These are phyloP conservation scores for Psidium friedrichsthalianum DNA, from an alignment of 345 rosid genomes.

Conservation along the genomic window DNA sequence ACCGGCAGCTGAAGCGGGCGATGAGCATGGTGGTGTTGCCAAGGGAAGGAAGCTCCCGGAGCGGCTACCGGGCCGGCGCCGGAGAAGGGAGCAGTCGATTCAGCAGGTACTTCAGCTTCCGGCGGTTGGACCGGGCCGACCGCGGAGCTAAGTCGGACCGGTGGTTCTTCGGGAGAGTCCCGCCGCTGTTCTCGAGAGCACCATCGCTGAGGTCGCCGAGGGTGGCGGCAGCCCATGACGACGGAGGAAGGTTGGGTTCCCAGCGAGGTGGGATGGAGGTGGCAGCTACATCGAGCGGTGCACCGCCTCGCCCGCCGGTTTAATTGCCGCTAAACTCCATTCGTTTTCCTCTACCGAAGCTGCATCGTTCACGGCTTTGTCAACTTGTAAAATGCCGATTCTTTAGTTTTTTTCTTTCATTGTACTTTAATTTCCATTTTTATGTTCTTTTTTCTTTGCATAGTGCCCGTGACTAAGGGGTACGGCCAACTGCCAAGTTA, in stretches of 20 bases:
- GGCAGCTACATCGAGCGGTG: neutral
- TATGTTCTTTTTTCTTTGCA: neutral
- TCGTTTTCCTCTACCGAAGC: neutral
- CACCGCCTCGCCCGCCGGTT: constrained; percentile 41
- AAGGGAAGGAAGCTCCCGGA: constrained; percentile 37
- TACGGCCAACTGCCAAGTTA: neutral
- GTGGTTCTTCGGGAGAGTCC: constrained; percentile 33
- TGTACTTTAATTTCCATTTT: neutral
- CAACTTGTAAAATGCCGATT: neutral
- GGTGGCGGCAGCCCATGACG: constrained; percentile 18
- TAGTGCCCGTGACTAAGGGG: neutral
- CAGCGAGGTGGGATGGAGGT: constrained; percentile 9
- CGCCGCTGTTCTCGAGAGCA: constrained; percentile 40
- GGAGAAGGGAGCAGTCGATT: constrained; percentile 30
- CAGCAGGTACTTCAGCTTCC: constrained; percentile 6
- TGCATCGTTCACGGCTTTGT: neutral
- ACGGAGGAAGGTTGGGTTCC: constrained; percentile 19
- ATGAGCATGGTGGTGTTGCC: constrained; percentile 46
- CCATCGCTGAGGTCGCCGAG: constrained; percentile 33
- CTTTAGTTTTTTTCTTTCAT: neutral
- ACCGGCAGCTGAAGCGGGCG: constrained; percentile 51
- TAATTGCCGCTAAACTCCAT: neutral
- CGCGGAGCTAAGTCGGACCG: constrained; percentile 30
- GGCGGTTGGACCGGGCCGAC: constrained; percentile 16
- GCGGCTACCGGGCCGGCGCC: constrained; percentile 20